Evolutionary conservation across 768 basidiomycete genomes (phyloP).

Genomic region (Trametes maxima): DNA sequence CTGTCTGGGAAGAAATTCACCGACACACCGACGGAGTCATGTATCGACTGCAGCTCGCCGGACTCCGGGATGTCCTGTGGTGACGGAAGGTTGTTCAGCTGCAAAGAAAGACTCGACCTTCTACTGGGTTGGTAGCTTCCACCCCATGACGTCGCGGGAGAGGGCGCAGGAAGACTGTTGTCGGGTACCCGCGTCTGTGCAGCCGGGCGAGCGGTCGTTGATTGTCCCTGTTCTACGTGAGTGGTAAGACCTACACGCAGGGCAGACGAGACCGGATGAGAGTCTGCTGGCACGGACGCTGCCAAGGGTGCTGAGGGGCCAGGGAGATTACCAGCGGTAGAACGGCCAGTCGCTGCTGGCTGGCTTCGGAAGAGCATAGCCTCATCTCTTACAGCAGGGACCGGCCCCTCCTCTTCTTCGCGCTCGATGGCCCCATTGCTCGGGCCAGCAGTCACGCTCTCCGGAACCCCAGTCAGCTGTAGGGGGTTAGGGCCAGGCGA

Average conservation of each 20-base stretch:
- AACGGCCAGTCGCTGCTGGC: background rate
- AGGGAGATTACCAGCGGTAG: background rate
- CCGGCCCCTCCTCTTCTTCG: slow-evolving; percentile 1
- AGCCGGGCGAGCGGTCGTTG: background rate
- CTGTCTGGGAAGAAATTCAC: background rate
- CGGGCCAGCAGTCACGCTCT: slow-evolving; percentile 1
- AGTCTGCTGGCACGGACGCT: background rate
- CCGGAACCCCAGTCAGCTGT: slow-evolving; percentile 21
- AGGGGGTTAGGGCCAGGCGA: slow-evolving; percentile 25
- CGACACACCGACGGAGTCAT: slow-evolving; percentile 5
- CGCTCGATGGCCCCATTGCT: slow-evolving; percentile 1
- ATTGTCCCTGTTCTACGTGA: background rate
- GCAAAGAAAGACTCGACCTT: slow-evolving; percentile 20
- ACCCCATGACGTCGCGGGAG: slow-evolving; percentile 25
- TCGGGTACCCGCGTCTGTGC: background rate
- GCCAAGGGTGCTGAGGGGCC: background rate
- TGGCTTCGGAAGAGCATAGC: background rate
- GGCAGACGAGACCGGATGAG: background rate
- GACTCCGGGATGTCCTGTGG: slow-evolving; percentile 1
- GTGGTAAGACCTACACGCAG: background rate
- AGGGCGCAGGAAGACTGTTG: background rate
- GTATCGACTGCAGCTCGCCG: slow-evolving; percentile 11
- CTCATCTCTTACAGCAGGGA: background rate
- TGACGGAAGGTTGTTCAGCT: slow-evolving; percentile 13
- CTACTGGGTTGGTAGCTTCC: slow-evolving; percentile 3